Conservation (phyloP, 164 flowering plant species). For the Aristolochia californica region DNA sequence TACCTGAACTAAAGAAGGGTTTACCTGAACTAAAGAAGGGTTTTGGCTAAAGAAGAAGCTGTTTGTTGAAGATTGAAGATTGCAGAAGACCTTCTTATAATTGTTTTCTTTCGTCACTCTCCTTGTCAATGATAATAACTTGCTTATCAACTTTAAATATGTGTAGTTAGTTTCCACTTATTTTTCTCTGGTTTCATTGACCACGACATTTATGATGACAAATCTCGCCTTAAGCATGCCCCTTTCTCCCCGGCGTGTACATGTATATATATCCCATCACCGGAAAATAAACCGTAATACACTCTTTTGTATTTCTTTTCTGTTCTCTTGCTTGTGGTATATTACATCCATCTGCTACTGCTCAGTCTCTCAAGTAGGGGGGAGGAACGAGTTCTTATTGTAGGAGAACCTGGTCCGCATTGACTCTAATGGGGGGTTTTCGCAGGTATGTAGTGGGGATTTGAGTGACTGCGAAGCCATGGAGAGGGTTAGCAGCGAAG, state of each 20-base stretch:
- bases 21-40: no score
- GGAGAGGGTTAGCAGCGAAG: neutral
- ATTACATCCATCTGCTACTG: neutral
- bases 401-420: neutral
- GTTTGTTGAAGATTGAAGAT: no score
- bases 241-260: neutral
- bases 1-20: no score
- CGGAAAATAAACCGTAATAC: neutral
- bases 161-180: neutral
- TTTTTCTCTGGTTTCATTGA: neutral
- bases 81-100: no score
- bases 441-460: neutral
- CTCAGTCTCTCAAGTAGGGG: no score
- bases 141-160: no score
- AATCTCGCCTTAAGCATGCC: neutral
- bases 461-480: neutral
- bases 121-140: no score
- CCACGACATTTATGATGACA: conserved; percentile 4
- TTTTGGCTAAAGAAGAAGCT: no score
- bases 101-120: no score
- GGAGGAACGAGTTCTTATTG: neutral
- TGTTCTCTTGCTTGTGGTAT: neutral
- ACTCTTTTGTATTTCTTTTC: neutral
- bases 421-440: neutral
- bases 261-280: neutral